Evolutionary conservation across 768 basidiomycete genomes (phyloP).

Genomic region (Mrakia gelida): DNA sequence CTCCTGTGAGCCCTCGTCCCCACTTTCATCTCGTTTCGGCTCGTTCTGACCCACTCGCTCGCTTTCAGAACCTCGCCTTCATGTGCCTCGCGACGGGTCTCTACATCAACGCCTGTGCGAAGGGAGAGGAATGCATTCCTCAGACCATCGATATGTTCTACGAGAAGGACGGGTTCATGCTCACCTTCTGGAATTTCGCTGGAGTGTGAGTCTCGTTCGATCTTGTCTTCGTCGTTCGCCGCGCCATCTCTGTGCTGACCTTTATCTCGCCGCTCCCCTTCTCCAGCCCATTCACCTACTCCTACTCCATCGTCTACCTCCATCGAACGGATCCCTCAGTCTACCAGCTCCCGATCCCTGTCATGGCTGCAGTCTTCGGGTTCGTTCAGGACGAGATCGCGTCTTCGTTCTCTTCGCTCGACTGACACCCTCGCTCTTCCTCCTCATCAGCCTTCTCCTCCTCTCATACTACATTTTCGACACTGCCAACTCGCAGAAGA

Average conservation of each 20-base stretch:
- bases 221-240: not conserved
- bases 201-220: slow-evolving; percentile 53
- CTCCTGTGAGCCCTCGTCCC: slow-evolving; percentile 48
- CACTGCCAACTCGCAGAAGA: slow-evolving; percentile 62
- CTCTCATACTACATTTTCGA: slow-evolving; percentile 64
- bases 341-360: slow-evolving; percentile 77
- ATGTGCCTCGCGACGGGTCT: slow-evolving; percentile 93
- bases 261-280: not conserved
- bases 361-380: slow-evolving; percentile 66
- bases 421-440: not conserved
- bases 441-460: slow-evolving; percentile 12
- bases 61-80: slow-evolving; percentile 71
- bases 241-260: not conserved
- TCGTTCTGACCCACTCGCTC: not conserved
- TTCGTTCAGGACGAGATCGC: slow-evolving; percentile 59
- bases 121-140: slow-evolving; percentile 74
- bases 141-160: slow-evolving; percentile 99
- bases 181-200: slow-evolving; percentile 96
- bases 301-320: slow-evolving; percentile 97
- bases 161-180: slow-evolving; percentile 92
- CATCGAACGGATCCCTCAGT: slow-evolving; percentile 81
- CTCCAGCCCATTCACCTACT: slow-evolving; percentile 62
- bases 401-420: slow-evolving; percentile 38
- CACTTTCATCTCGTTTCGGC: not conserved
- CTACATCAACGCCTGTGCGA: slow-evolving; percentile 80